Percentiles rank a stretch among this genome's conserved stretches.
Evolutionary conservation across 768 basidiomycete genomes (phyloP).

Genomic region (Agrocybe praecox): DNA sequence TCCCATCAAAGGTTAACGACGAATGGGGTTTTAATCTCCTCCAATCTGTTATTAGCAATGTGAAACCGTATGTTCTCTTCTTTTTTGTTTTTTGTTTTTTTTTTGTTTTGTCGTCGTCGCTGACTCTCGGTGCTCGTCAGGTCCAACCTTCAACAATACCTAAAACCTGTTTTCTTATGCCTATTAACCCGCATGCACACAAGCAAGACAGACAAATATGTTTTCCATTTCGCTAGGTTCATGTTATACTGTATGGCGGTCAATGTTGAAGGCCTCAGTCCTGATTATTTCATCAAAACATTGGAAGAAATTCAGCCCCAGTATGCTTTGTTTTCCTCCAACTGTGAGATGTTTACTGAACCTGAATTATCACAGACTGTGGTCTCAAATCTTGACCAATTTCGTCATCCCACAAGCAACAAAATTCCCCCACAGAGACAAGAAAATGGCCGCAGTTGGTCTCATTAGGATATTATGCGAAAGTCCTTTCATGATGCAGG

Average conservation of each 20-base stretch:
- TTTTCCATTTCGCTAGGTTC: conserved; percentile 81
- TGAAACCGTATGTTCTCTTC: conserved; percentile 67
- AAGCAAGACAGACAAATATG: conserved; percentile 88
- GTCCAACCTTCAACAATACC: conserved; percentile 65
- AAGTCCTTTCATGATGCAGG: conserved; percentile 68
- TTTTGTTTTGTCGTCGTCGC: not conserved
- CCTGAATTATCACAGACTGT: conserved; percentile 45
- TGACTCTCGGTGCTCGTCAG: conserved; percentile 35
- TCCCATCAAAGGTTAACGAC: conserved; percentile 88
- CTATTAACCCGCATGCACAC: conserved; percentile 85
- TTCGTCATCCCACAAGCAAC: conserved; percentile 82
- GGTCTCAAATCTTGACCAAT: conserved; percentile 75
- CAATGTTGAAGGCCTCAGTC: conserved; percentile 69
- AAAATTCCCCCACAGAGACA: conserved; percentile 79
- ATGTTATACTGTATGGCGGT: conserved; percentile 76
- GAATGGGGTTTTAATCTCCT: conserved; percentile 90
- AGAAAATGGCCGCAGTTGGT: conserved; percentile 84
- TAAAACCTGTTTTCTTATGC: conserved; percentile 74
- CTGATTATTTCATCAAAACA: conserved; percentile 77
- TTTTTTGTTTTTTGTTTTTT: conserved; percentile 30
- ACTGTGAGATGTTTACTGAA: not conserved
- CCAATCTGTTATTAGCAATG: conserved; percentile 69
- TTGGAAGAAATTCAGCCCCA: conserved; percentile 85
- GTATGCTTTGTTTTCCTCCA: conserved; percentile 44
- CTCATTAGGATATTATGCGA: conserved; percentile 78